Evolutionary conservation across 73 alveolate species (phyloP), one percentile per base, ranked within the genome.

Genomic region (Blepharisma japonicum): DNA sequence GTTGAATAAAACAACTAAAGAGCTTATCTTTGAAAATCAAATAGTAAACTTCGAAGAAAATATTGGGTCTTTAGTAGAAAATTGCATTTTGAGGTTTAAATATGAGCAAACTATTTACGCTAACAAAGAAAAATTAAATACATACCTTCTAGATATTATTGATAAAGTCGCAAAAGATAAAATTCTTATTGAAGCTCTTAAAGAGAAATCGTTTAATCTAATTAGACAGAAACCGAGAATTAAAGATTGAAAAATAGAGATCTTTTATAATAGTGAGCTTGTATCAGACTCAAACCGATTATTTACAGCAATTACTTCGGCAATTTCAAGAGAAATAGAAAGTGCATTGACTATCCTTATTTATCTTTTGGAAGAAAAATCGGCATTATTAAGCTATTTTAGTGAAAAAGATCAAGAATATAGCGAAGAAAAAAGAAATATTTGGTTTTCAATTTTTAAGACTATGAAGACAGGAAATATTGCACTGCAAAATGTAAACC

Each of bases 1-100:
- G n/a, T 4, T 51, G 4, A 18, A 18, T 51, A 51, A 51, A 51
- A 14, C 66, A 0, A 51, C 66, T 14, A 51, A 51, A 51, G 66
- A 51, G 21, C 66, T 51, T 51, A 14, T 51, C 27, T 2, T 51
- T 18, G 66, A 51, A 18, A 11, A 51, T 51, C 27, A 18, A 14
- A 14, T 51, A 51, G 27, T 18, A 14, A 51, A 18, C 66, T 51
- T 61, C 47, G 74, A 61, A 20, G 47, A 61, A 61, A 61, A 25
- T 61, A 61, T 61, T 20, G 14, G 50, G 50, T 61, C 39, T 61
- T 20, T 61, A 14, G 47, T 61, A 18, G 74, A 61, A 61, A 25
- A 25, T 18, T 20, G 18, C 14, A 8, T 61, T 61, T 25, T 18
- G 2, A 61, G 18, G 2, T 61, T 61, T 25, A 61, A 61, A 32